These are phyloP conservation scores for Gyrodon lividus DNA, from an alignment of 768 basidiomycete species.

Conservation along the genomic window DNA sequence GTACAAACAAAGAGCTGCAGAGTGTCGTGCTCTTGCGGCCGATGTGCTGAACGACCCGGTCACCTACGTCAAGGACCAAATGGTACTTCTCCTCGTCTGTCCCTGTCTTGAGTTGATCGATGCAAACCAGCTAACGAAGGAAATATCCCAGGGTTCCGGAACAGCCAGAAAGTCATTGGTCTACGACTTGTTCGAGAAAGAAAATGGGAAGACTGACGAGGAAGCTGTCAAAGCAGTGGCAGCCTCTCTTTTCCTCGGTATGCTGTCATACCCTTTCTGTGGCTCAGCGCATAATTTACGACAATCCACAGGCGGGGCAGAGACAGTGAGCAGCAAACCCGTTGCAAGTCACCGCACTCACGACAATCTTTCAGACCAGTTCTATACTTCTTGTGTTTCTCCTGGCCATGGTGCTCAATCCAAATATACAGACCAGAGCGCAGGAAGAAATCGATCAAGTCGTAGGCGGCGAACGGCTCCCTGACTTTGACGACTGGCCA, in stretches of 20 bases:
- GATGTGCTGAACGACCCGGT: too few relatives aligned
- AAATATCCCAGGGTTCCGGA: background rate
- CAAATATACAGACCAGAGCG: conserved; percentile 23
- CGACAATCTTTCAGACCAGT: background rate
- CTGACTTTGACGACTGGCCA: conserved; percentile 12
- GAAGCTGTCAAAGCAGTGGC: conserved; percentile 7
- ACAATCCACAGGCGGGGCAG: conserved; percentile 7
- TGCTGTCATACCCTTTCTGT: background rate
- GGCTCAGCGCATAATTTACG: background rate
- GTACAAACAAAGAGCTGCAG: conserved; percentile 6
- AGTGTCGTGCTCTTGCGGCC: conserved; percentile 6
- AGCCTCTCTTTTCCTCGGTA: conserved; percentile 5
- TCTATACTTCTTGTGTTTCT: conserved; percentile 16
- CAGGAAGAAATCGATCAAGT: conserved; percentile 25
- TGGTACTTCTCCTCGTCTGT: conserved; percentile 1
- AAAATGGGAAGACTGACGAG: background rate
- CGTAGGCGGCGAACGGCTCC: conserved; percentile 21
- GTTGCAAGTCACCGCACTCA: background rate
- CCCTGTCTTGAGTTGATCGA: too few relatives aligned
- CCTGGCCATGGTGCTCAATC: conserved; percentile 26
- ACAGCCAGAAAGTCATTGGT: conserved; percentile 7
- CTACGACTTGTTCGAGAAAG: background rate
- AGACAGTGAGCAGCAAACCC: conserved; percentile 5
- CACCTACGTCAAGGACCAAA: conserved; percentile 9
- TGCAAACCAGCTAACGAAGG: background rate